Percentiles rank a stretch among this genome's conserved stretches.
Evolutionary conservation across 441 rosid genomes (phyloP).

Genomic region (Gossypium aridum): DNA sequence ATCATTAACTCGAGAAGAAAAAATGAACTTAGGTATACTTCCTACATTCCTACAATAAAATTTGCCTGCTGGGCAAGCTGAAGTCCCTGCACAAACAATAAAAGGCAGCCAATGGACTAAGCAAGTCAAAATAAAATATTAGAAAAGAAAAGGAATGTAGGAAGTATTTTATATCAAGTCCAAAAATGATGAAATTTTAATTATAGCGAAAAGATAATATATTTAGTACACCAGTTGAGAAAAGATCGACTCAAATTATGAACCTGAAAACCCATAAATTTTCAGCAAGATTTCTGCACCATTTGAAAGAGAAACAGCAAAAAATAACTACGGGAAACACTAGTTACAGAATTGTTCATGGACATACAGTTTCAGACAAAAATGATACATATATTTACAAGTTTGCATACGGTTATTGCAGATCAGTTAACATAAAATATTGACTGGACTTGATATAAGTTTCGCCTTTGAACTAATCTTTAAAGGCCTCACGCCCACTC

Average conservation of each 20-base stretch:
- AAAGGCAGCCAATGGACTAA: slow-evolving; percentile 14
- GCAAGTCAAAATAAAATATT: neutral
- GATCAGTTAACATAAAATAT: too few species aligned
- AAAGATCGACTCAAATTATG: neutral
- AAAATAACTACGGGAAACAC: neutral
- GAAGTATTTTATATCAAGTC: too few species aligned
- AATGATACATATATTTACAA: neutral
- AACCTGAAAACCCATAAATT: neutral
- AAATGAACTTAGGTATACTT: slow-evolving; percentile 61
- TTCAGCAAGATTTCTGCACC: neutral
- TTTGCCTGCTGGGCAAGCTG: slow-evolving; percentile 79
- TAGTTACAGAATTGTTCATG: neutral
- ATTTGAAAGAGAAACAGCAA: neutral
- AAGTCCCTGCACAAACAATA: slow-evolving; percentile 57
- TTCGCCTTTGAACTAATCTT: neutral
- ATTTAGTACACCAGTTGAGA: neutral
- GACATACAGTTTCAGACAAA: neutral
- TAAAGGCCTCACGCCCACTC: too few species aligned
- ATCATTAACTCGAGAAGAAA: slow-evolving; percentile 79
- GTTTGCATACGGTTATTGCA: neutral
- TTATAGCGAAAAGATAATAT: neutral
- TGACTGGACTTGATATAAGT: neutral
- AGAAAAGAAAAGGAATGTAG: neutral
- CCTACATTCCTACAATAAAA: slow-evolving; percentile 84
- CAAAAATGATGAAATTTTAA: neutral